These are phyloP conservation scores for Blastobotrys chiropterorum DNA, from an alignment of 805 yeast genomes.

Conservation along the genomic window DNA sequence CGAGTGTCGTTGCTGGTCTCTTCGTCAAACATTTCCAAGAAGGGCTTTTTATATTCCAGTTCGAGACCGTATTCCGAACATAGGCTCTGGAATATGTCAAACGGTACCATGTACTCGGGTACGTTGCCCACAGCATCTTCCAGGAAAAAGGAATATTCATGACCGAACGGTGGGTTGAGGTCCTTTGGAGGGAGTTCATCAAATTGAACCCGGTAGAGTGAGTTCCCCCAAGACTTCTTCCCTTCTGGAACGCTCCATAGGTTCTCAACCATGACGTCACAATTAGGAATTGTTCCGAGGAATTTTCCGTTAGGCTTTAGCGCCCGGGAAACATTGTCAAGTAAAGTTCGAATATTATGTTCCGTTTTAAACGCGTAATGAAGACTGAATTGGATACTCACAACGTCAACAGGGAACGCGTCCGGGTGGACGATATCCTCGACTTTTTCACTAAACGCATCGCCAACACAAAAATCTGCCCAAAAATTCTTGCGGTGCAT, in stretches of 20 bases:
- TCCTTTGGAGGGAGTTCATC: constrained; percentile 78
- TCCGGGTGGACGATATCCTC: constrained; percentile 67
- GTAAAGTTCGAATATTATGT: constrained; percentile 62
- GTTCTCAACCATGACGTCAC: constrained; percentile 72
- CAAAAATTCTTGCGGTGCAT: constrained; percentile 49
- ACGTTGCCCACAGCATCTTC: constrained; percentile 94
- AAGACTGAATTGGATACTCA: constrained; percentile 84
- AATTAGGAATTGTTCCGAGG: constrained; percentile 90
- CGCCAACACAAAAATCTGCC: constrained; percentile 86
- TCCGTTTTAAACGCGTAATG: constrained; percentile 94
- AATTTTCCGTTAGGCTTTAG: constrained; percentile 79
- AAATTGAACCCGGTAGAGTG: constrained; percentile 73
- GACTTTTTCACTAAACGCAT: constrained; percentile 69
- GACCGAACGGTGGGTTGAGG: constrained; percentile 74
- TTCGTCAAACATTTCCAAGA: constrained; percentile 73
- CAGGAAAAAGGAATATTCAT: constrained; percentile 71
- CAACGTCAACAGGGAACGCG: constrained; percentile 80
- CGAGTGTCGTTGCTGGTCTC: constrained; percentile 41
- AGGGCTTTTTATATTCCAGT: constrained; percentile 65
- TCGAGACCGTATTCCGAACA: constrained; percentile 80
- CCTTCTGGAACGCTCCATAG: constrained; percentile 41
- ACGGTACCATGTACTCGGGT: constrained; percentile 95
- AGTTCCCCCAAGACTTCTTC: constrained; percentile 72
- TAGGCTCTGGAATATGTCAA: constrained; percentile 74
- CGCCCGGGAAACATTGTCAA: constrained; percentile 69